Evolutionary conservation across 2,329 filamentous ascomycete genomes (phyloP).

Genomic region (Stenocarpella maydis): DNA sequence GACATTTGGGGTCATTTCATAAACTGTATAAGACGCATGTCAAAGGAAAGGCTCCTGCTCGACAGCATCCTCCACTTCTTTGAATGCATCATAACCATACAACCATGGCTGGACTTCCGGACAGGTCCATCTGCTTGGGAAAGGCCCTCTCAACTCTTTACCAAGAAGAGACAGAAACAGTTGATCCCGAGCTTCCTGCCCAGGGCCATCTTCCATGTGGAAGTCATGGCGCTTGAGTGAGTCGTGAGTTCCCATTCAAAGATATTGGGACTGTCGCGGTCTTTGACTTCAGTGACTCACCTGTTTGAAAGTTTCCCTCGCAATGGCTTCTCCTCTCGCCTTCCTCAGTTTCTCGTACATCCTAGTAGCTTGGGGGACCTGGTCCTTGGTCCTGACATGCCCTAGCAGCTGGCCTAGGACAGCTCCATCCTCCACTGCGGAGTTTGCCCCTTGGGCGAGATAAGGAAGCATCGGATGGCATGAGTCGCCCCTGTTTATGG

Average conservation of each 20-base stretch:
- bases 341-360: conserved; percentile 59
- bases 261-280: accelerated
- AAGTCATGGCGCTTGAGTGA: conserved; percentile 57
- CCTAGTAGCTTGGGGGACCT: conserved; percentile 53
- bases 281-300: neutral
- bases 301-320: conserved; percentile 65
- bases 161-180: conserved; percentile 65
- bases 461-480: conserved; percentile 72
- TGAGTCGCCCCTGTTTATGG: conserved; percentile 58
- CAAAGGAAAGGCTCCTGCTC: conserved; percentile 35
- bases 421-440: conserved; percentile 72
- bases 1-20: neutral
- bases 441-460: conserved; percentile 73
- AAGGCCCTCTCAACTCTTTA: conserved; percentile 55
- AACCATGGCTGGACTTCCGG: conserved; percentile 70
- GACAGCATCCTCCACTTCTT: conserved; percentile 55
- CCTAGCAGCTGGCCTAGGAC: conserved; percentile 68
- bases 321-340: conserved; percentile 61
- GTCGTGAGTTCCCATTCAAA: neutral
- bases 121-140: conserved; percentile 71
- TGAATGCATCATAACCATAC: conserved; percentile 69
- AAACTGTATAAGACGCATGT: neutral
- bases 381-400: conserved; percentile 54
- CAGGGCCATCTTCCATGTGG: conserved; percentile 62
- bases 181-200: conserved; percentile 65